Evolutionary conservation across 768 basidiomycete genomes (phyloP).

Genomic region (Macrolepiota dolichaula): DNA sequence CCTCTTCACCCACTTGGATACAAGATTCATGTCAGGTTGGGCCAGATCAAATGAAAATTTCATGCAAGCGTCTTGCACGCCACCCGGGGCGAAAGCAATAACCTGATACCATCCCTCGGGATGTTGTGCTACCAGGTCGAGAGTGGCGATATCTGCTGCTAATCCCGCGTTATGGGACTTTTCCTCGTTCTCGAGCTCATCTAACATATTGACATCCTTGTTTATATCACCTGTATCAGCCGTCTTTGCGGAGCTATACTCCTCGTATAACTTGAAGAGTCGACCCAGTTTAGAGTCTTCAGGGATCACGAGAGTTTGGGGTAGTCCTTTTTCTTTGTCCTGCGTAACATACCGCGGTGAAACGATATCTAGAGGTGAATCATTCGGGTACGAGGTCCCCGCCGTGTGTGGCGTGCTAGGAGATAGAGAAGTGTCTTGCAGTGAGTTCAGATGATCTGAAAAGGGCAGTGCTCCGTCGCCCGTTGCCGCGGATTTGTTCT

Average conservation of each 20-base stretch:
- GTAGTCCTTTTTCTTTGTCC: background rate
- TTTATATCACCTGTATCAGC: background rate
- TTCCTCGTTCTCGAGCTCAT: background rate
- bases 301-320: background rate
- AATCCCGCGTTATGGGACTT: background rate
- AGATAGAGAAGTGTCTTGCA: background rate
- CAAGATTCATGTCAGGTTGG: constrained; percentile 21
- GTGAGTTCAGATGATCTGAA: no score
- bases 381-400: background rate
- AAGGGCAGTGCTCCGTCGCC: no score
- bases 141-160: background rate
- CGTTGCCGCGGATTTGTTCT: no score
- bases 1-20: constrained; percentile 37
- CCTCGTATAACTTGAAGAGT: constrained; percentile 7
- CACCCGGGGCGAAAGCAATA: constrained; percentile 14
- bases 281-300: constrained; percentile 5
- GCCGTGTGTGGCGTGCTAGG: background rate
- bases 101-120: constrained; percentile 19
- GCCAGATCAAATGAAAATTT: constrained; percentile 21
- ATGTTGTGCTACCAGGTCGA: constrained; percentile 9
- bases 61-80: constrained; percentile 9
- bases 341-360: background rate
- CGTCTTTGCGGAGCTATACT: background rate
- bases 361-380: background rate
- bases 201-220: background rate